Base-by-base conservation (phyloP, 2,329 filamentous ascomycete species). In the Xylariaceae sp. region DNA sequence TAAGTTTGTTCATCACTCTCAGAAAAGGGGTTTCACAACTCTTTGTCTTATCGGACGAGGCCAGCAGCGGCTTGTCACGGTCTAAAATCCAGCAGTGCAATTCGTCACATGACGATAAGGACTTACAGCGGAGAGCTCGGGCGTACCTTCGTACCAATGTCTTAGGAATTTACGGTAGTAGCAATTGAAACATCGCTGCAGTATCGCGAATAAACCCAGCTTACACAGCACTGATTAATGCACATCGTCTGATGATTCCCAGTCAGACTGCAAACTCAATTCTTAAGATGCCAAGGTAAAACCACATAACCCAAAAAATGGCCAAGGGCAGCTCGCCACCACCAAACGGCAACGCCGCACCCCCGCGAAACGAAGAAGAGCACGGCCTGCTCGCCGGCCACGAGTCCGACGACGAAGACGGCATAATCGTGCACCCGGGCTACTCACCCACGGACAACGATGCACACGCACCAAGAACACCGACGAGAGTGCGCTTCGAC, bases 401-500 rank as follows among this genome's bases (percentile, higher is more conserved):
- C 27, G 55, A 60, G 18, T 59, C 59, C 14, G 55, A 61, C 11
- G 58, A 58, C 17, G 56, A 57, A 22, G 52, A 62, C 44, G 55
- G 56, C n/a, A 38, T 64, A 33, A 56, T 64, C 57, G 62, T 62
- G 18, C 60, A 59, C 39, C 58, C 56, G 2, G 58, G 60, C 41
- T 49, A 48, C 15, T 52, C 51, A 18, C 38, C 42, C 15, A 49
- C 49, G 22, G 45, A 52, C 6, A 51, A 49, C 15, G 55, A 52
- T 15, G 47, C 44, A 11, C 45, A 61, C 50, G 72, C 76, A 38
- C 76, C 82, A 22, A 65, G 83, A 49, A 87, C 84, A 2, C 75
- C 77, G n/a, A 82, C 85, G 57, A 75, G 83, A 32, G 85, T 88
- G 36, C 79, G 82, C 53, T 88, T 88, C 64, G 78, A 78, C 55